Evolutionary conservation across 352 stramenopile genomes (phyloP).

Genomic region (Pythium monospermum): DNA sequence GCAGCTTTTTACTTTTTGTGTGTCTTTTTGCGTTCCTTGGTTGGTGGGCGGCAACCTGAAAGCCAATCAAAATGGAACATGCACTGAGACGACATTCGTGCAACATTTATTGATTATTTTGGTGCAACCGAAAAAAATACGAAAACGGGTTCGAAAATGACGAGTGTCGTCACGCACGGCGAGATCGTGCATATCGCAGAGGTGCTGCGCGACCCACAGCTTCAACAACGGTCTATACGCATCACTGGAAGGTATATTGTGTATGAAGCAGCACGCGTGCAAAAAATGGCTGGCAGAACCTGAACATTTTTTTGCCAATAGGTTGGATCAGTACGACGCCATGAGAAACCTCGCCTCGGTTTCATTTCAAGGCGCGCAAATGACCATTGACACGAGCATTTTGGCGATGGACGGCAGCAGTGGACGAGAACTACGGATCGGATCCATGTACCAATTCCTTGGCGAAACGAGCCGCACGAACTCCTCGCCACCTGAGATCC

Average conservation of each 20-base stretch:
- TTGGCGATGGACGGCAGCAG: conserved; percentile 35
- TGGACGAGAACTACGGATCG: conserved; percentile 51
- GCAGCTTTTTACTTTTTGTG: background rate
- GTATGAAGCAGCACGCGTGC: no score
- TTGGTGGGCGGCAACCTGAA: conserved; percentile 20
- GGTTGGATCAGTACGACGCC: conserved; percentile 63
- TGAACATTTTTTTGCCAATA: conserved; percentile 4
- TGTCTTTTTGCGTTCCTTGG: conserved; percentile 17
- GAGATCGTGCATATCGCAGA: conserved; percentile 83
- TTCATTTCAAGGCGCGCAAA: conserved; percentile 57
- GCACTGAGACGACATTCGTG: conserved; percentile 21
- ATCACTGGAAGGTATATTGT: conserved; percentile 56
- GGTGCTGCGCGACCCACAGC: conserved; percentile 47
- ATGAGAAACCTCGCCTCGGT: conserved; percentile 34
- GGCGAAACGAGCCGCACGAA: conserved; percentile 41
- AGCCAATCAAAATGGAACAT: conserved; percentile 20
- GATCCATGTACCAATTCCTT: conserved; percentile 82
- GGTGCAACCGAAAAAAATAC: background rate
- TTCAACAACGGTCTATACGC: conserved; percentile 74
- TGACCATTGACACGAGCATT: conserved; percentile 66
- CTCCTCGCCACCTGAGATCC: conserved; percentile 32
- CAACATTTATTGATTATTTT: conserved; percentile 12
- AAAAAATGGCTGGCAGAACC: no score
- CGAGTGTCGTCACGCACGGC: conserved; percentile 26
- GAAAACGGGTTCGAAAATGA: conserved; percentile 6